Conservation (phyloP, 2,329 filamentous ascomycete genomes). For the Plenodomus biglobosus region DNA sequence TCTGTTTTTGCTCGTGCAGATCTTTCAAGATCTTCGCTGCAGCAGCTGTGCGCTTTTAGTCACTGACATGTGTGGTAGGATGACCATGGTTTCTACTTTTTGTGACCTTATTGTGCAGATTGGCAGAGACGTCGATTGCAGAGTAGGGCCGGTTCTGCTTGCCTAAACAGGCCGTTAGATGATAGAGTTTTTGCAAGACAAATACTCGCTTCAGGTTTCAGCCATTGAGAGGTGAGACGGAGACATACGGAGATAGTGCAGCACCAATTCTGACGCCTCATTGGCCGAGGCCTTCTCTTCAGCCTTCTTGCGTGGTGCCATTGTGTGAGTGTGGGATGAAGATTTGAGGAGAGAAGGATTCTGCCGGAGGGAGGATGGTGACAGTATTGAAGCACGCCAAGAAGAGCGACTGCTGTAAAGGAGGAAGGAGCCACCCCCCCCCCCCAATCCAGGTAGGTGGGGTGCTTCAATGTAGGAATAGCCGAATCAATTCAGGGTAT, state of each 20-base stretch:
- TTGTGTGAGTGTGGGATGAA: constrained; percentile 5
- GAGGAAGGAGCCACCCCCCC: constrained; percentile 15
- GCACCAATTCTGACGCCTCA: constrained; percentile 48
- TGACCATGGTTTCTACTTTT: constrained; percentile 47
- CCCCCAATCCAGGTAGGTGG: constrained; percentile 9
- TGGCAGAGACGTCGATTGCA: constrained; percentile 61
- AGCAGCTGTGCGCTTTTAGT: constrained; percentile 48
- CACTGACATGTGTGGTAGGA: constrained; percentile 1
- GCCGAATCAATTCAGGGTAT: background rate
- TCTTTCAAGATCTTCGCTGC: constrained; percentile 64
- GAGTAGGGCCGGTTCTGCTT: constrained; percentile 59
- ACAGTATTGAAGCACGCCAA: constrained; percentile 5
- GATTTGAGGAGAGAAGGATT: background rate
- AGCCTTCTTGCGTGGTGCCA: constrained; percentile 45
- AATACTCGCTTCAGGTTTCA: background rate
- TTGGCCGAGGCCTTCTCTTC: constrained; percentile 40
- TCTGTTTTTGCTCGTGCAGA: constrained; percentile 60
- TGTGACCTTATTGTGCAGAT: constrained; percentile 62
- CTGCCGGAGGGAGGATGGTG: background rate
- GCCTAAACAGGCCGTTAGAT: constrained; percentile 36
- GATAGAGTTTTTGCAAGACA: background rate
- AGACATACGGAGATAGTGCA: constrained; percentile 54
- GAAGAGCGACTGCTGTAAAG: constrained; percentile 2
- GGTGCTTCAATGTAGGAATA: background rate
- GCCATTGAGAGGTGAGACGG: background rate